Conservation (phyloP, 2,329 filamentous ascomycete species). For the Curvularia eragrostidis region DNA sequence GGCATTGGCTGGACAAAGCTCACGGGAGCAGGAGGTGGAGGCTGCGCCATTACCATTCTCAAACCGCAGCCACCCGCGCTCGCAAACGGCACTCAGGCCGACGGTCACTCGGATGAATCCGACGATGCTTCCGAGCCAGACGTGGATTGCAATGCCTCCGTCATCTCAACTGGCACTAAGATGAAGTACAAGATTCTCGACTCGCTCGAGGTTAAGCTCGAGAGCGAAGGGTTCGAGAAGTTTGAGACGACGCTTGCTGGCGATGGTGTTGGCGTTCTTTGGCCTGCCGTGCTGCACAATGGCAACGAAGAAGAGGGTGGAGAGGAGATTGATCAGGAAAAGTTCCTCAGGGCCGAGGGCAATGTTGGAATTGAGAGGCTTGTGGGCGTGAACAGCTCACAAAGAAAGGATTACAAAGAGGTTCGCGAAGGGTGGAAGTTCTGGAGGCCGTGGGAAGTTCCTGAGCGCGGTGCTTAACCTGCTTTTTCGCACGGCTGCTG, state of each 20-base stretch:
- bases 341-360: slow-evolving; percentile 82
- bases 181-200: slow-evolving; percentile 56
- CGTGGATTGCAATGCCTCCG: slow-evolving; percentile 36
- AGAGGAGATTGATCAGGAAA: slow-evolving; percentile 91
- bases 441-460: slow-evolving; percentile 48
- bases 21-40: slow-evolving; percentile 92
- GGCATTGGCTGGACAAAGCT: slow-evolving; percentile 97
- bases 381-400: slow-evolving; percentile 69
- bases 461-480: slow-evolving; percentile 16
- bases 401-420: slow-evolving; percentile 36
- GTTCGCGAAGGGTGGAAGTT: slow-evolving; percentile 52
- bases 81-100: slow-evolving; percentile 54
- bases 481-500: background rate
- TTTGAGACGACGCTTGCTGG: slow-evolving; percentile 92
- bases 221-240: slow-evolving; percentile 72
- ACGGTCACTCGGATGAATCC: slow-evolving; percentile 33
- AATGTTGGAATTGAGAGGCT: slow-evolving; percentile 85
- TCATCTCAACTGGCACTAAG: slow-evolving; percentile 43
- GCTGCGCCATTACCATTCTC: slow-evolving; percentile 91
- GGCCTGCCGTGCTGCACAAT: slow-evolving; percentile 89
- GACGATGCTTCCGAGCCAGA: slow-evolving; percentile 37
- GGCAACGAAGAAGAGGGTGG: slow-evolving; percentile 81
- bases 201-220: slow-evolving; percentile 67
- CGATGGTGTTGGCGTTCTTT: slow-evolving; percentile 91
- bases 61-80: slow-evolving; percentile 62